A percentile compares a stretch with the other conserved stretches of the same genome.
Evolutionary conservation across 345 rosid species (phyloP).

Genomic region (Erysimum cheiranthoides): DNA sequence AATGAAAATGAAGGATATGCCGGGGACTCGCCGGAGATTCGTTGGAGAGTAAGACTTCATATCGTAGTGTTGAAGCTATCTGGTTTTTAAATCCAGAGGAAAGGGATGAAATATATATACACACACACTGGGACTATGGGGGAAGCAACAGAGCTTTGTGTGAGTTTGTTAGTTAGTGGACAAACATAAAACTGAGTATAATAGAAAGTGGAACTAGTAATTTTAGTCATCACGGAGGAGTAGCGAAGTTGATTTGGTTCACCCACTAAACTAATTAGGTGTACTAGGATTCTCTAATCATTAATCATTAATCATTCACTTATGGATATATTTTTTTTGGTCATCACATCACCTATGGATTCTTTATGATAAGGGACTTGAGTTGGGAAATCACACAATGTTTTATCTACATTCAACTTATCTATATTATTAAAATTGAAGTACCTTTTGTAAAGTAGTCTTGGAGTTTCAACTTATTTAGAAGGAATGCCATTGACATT

Average conservation of each 20-base stretch:
- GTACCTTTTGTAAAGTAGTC: too few species aligned
- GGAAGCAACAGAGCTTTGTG: neutral
- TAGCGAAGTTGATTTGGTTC: constrained; percentile 12
- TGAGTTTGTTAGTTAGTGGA: constrained; percentile 14
- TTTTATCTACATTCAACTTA: too few species aligned
- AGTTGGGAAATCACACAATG: too few species aligned
- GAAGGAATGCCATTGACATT: too few species aligned
- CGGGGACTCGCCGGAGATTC: neutral
- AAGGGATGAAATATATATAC: neutral
- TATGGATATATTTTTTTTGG: too few species aligned
- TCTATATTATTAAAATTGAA: too few species aligned
- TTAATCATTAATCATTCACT: neutral
- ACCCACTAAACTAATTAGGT: constrained; percentile 24
- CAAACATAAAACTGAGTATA: neutral
- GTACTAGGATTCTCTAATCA: too few species aligned
- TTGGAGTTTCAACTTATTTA: too few species aligned
- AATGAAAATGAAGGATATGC: constrained; percentile 17
- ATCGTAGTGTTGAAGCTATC: neutral
- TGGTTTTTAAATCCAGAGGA: constrained; percentile 1
- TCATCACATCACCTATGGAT: too few species aligned
- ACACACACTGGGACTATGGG: neutral
- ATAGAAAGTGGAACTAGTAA: constrained; percentile 19
- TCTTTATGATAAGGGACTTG: too few species aligned
- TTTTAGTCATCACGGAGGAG: neutral
- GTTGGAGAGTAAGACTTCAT: neutral